A percentile compares a stretch with the other conserved stretches of the same genome.
Conservation (phyloP, 176 grass and related monocot species). For the Pharus latifolius region DNA sequence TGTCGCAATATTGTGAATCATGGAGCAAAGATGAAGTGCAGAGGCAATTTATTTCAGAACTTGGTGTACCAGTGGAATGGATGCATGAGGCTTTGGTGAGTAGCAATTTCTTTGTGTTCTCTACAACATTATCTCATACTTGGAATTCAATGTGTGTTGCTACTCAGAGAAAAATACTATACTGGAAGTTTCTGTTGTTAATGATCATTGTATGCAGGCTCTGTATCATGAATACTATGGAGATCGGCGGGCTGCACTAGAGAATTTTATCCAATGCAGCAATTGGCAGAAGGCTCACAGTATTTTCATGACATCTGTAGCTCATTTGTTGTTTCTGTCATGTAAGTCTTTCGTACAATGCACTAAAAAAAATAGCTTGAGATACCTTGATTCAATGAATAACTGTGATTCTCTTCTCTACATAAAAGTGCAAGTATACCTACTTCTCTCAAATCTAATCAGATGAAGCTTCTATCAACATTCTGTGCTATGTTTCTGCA, state of each 20-base stretch:
- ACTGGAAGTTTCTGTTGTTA: background rate
- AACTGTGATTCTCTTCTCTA: background rate
- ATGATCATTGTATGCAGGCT: slow-evolving; percentile 42
- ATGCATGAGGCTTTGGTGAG: slow-evolving; percentile 84
- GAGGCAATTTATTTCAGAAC: slow-evolving; percentile 69
- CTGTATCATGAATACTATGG: slow-evolving; percentile 81
- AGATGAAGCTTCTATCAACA: background rate
- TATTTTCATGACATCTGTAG: slow-evolving; percentile 77
- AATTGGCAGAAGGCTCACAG: slow-evolving; percentile 81
- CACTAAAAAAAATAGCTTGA: background rate
- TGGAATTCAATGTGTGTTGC: background rate
- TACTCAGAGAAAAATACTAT: background rate
- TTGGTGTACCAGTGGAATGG: slow-evolving; percentile 85
- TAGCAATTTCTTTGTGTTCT: slow-evolving; percentile 5
- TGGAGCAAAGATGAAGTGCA: slow-evolving; percentile 72
- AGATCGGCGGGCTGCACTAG: slow-evolving; percentile 42
- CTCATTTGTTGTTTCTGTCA: slow-evolving; percentile 83
- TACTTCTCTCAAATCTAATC: background rate
- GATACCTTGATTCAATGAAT: background rate
- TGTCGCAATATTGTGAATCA: slow-evolving; percentile 68
- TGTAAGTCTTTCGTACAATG: slow-evolving; percentile 41
- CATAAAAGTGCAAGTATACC: background rate
- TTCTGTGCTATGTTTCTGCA: background rate
- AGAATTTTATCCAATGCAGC: slow-evolving; percentile 71
- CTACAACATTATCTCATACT: slow-evolving; percentile 3